Conservation (phyloP, 2,329 filamentous ascomycete species). For the Ophiocordyceps australis region DNA sequence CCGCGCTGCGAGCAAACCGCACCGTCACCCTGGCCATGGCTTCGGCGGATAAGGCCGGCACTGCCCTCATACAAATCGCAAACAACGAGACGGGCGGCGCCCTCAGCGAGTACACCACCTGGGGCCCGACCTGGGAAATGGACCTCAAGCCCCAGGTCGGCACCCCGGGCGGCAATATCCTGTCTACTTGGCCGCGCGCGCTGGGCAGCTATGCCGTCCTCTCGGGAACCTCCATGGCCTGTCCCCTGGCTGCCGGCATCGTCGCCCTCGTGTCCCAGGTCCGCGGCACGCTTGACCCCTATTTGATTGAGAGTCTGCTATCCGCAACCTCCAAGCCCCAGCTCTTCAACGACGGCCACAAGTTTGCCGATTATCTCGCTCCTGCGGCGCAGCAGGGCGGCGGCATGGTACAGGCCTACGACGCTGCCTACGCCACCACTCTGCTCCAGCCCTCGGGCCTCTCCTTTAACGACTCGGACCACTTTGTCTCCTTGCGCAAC, state of each 20-base stretch:
- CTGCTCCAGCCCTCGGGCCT: conserved; percentile 36
- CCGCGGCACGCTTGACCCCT: conserved; percentile 31
- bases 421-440: conserved; percentile 34
- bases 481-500: conserved; percentile 27
- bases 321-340: conserved; percentile 29
- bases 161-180: conserved; percentile 36
- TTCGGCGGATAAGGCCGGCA: conserved; percentile 15
- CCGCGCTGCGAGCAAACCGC: conserved; percentile 20
- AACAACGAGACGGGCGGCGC: conserved; percentile 25
- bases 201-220: conserved; percentile 30
- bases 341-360: conserved; percentile 24
- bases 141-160: conserved; percentile 36
- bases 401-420: conserved; percentile 40
- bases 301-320: conserved; percentile 27
- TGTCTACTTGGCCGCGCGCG: conserved; percentile 33
- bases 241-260: conserved; percentile 34
- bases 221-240: conserved; percentile 43
- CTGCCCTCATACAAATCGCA: conserved; percentile 12
- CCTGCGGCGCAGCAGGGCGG: conserved; percentile 42
- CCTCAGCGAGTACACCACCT: conserved; percentile 32
- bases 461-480: conserved; percentile 44
- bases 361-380: conserved; percentile 20
- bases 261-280: conserved; percentile 33
- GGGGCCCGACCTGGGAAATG: conserved; percentile 43
- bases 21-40: conserved; percentile 24